These are phyloP conservation scores for Fomitopsis palustris DNA, from an alignment of 1,284 basidiomycete genomes.

Conservation along the genomic window DNA sequence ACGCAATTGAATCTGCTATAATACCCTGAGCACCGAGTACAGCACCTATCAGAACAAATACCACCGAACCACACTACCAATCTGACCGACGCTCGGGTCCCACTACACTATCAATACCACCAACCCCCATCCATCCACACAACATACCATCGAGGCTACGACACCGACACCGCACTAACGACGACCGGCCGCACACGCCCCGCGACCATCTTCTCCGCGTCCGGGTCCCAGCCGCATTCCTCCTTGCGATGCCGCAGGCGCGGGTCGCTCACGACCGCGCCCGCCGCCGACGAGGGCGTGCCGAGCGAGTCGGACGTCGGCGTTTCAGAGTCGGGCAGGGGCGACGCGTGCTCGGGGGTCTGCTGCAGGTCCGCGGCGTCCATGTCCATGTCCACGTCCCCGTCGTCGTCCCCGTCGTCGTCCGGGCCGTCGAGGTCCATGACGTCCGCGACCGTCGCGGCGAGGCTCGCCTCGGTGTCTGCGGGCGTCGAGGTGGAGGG, in stretches of 20 bases:
- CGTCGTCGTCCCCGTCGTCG: constrained; percentile 7
- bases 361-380: constrained; percentile 17
- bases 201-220: constrained; percentile 3
- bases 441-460: constrained; percentile 16
- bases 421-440: constrained; percentile 18
- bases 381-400: constrained; percentile 14
- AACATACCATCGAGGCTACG: not conserved
- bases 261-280: constrained; percentile 9
- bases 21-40: no score
- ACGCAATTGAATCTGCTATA: no score
- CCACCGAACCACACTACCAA: no score
- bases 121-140: not conserved
- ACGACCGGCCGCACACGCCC: constrained; percentile 2
- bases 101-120: not conserved
- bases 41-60: no score
- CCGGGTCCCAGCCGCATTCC: constrained; percentile 16
- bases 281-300: not conserved
- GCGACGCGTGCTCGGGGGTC: not conserved
- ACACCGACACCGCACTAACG: constrained; percentile 6
- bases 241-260: constrained; percentile 18
- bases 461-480: constrained; percentile 7
- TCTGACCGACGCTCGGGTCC: not conserved
- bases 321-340: not conserved
- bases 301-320: constrained; percentile 1
- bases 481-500: constrained; percentile 10